Percentiles rank a stretch among this genome's conserved stretches.
These are phyloP conservation scores for Porogramme epimiltina DNA, from an alignment of 1,284 basidiomycete genomes.

Conservation along the genomic window DNA sequence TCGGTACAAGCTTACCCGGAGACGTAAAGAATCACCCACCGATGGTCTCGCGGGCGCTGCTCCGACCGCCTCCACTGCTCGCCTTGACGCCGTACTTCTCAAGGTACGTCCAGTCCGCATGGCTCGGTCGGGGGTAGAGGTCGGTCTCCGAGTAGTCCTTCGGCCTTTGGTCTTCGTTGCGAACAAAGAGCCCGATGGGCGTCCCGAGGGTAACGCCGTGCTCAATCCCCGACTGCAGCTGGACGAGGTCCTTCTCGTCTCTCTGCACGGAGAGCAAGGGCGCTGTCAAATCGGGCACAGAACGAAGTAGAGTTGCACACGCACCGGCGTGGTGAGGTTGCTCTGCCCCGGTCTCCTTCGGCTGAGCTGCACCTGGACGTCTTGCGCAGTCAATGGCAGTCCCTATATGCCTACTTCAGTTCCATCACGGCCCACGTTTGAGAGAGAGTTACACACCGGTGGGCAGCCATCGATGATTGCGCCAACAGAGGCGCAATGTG, in stretches of 20 bases:
- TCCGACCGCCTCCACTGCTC: constrained; percentile 93
- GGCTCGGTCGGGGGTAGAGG: constrained; percentile 94
- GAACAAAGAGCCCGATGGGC: constrained; percentile 93
- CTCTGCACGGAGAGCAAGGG: constrained; percentile 53
- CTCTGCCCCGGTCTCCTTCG: constrained; percentile 95
- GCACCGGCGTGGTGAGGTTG: constrained; percentile 92
- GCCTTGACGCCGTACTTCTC: constrained; percentile 98
- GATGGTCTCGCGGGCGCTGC: constrained; percentile 95
- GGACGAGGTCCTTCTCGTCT: constrained; percentile 95
- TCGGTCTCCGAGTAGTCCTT: constrained; percentile 99
- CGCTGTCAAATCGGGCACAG: background rate
- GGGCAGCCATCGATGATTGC: constrained; percentile 98
- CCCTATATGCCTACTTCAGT: constrained; percentile 57
- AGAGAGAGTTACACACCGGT: constrained; percentile 59
- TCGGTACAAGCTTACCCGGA: no score
- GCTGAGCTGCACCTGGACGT: constrained; percentile 93
- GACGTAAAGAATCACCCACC: constrained; percentile 47
- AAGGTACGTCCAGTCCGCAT: constrained; percentile 98
- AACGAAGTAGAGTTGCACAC: constrained; percentile 31
- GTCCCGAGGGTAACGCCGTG: constrained; percentile 96
- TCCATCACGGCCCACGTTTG: constrained; percentile 3
- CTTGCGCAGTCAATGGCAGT: constrained; percentile 75
- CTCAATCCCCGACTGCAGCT: constrained; percentile 94
- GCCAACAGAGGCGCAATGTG: constrained; percentile 95
- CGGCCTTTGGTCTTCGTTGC: constrained; percentile 98